Evolutionary conservation across 2,329 filamentous ascomycete species (phyloP), one percentile per base, ranked within the genome.

Genomic region (Pseudogymnoascus sp.): DNA sequence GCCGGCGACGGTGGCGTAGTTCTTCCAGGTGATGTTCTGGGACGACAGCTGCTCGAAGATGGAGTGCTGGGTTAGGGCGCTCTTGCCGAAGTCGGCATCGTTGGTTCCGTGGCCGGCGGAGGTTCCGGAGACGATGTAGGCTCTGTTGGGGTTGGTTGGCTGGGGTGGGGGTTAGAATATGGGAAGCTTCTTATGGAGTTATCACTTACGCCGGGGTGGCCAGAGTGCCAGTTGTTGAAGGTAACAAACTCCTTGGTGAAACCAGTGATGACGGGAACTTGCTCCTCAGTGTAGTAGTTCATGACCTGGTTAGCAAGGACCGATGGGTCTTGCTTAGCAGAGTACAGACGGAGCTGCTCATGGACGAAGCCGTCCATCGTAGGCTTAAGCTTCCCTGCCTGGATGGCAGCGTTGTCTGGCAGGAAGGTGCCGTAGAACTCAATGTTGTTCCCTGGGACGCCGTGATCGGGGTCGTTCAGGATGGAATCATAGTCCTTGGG

Each of bases 191-290:
- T 16, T 12, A 12, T 56, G 25, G 25, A 21, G n/a, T 11, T 16
- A 18, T 14, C 12, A 75, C 75, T 70, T 70, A 78, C 76, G 3
- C 77, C 77, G 1, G 76, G 75, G 18, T 77, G 67, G 63, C 74
- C 75, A 36, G 75, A 77, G 69, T 77, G 74, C 77, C 77, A 79
- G 69, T 76, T 72, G 72, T 79, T 78, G 62, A 79, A 79, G 9
- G 75, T 76, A 11, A 73, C 68, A 63, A 74, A 79, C 65, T 78
- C 75, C 62, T 79, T 72, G 31, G 73, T 72, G 64, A 79, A 65
- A 6, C 70, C 63, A 18, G 74, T 76, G 60, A 79, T 71, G 60
- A 78, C 74, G 1, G 77, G 77, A 2, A 79, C 73, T 68, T 79
- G 72, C 0, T 73, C 71, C 64, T 77, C 75, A 1, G 75, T 75